Evolutionary conservation across 176 grass and related monocot genomes (phyloP), one percentile per base, ranked within the genome.

Genomic region (Rhipidocladum racemiflorum): DNA sequence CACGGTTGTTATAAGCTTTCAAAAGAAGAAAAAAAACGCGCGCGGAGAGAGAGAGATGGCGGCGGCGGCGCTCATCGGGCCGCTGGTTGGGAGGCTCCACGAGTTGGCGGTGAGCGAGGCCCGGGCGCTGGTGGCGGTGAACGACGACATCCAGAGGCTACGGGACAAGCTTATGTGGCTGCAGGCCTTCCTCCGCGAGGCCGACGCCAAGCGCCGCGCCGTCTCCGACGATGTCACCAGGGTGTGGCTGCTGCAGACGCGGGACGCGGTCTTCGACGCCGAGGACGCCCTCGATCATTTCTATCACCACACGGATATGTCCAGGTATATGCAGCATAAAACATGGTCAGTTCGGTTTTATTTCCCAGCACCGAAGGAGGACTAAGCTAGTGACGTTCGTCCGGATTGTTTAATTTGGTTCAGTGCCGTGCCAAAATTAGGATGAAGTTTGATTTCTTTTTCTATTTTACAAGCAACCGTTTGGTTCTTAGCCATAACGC

Each of bases 211-310:
- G 28, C 64, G 87, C 12, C 75, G 75, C n/a, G 30, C 43, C 16
- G 46, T 4, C 28, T 14, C 44, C 60, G 48, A 78, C 43, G 65
- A 68, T 5, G 1, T 67, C 38, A 61, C 72, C 25, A 61, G 17
- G 29, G 81, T 85, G 3, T 84, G 54, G 87, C 15, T 74, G 42
- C 35, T 42, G 3, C 80, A 84, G 81, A 89, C 81, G 0, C 75
- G 87, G 2, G 81, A 89, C 13, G 75, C 55, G 0, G 75, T 42
- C 32, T 89, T 84, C 20, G 44, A 89, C 9, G 56, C 83, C 11
- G 87, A 85, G 66, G 87, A 85, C 42, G 74, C 77, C 34, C 4
- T 89, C 6, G 87, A 89, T 5, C 65, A 80, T 0, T 86, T 27
- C 80, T 24, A 4, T 1, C 20, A 17, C 80, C 28, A 61, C 25